Conservation (phyloP, 2,329 filamentous ascomycete species). For the Arthrobotrys pseudoclavata region DNA sequence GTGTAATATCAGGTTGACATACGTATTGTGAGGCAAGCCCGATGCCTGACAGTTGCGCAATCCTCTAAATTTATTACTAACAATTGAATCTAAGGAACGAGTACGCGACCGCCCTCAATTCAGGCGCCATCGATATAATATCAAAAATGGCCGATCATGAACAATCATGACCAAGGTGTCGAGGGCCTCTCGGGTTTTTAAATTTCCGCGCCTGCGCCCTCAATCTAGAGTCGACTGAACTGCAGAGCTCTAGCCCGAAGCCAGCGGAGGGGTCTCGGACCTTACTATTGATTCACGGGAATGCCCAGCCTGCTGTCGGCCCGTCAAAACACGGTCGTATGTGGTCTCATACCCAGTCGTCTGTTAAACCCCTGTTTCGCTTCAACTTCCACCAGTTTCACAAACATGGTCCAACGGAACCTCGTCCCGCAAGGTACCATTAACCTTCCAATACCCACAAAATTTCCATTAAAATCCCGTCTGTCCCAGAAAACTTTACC, state of each 20-base stretch:
- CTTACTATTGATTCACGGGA: background rate
- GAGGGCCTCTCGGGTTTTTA: background rate
- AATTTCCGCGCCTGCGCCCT: background rate
- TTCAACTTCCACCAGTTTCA: slow-evolving; percentile 25
- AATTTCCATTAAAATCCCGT: slow-evolving; percentile 1
- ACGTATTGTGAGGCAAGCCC: background rate
- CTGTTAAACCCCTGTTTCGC: slow-evolving; percentile 9
- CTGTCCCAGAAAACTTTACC: slow-evolving; percentile 18
- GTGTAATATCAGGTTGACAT: background rate
- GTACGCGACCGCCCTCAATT: too few relatives aligned
- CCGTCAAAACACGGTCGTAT: background rate
- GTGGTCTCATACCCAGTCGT: background rate
- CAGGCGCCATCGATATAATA: too few relatives aligned
- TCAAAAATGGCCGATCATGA: too few relatives aligned
- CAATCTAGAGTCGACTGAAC: background rate
- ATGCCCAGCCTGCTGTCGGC: slow-evolving; percentile 26
- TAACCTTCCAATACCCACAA: slow-evolving; percentile 1
- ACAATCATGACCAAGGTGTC: too few relatives aligned
- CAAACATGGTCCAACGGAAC: slow-evolving; percentile 23
- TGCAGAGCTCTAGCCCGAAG: too few relatives aligned
- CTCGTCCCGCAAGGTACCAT: slow-evolving; percentile 41
- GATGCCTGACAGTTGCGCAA: too few relatives aligned
- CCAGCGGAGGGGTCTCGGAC: background rate
- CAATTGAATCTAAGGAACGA: too few relatives aligned
- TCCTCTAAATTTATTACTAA: too few relatives aligned